A percentile compares a stretch with the other conserved stretches of the same genome.
Conservation (phyloP, 2,329 filamentous ascomycete species). For the Zymoseptoria brevis region DNA sequence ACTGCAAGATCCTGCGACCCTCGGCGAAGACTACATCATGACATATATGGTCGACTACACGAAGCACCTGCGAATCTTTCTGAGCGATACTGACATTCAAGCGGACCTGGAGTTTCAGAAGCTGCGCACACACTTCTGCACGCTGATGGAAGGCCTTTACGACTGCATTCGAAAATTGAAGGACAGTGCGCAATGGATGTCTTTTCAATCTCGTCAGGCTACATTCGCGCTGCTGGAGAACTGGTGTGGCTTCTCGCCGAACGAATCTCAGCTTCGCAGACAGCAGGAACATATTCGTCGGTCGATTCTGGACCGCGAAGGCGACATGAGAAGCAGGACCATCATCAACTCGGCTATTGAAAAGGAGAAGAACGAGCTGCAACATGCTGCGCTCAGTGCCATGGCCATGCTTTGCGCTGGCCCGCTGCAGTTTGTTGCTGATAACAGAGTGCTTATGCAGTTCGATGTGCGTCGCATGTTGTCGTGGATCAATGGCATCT, state of each 20-base stretch:
- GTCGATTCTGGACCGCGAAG: constrained; percentile 71
- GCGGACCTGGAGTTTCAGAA: constrained; percentile 92
- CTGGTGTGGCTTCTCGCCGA: constrained; percentile 96
- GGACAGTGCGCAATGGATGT: constrained; percentile 89
- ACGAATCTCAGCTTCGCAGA: constrained; percentile 71
- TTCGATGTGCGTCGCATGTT: constrained; percentile 92
- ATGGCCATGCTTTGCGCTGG: constrained; percentile 86
- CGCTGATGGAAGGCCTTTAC: constrained; percentile 85
- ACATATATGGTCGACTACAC: constrained; percentile 82
- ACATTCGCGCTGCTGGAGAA: constrained; percentile 97
- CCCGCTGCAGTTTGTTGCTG: constrained; percentile 78
- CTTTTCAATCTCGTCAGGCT: constrained; percentile 91
- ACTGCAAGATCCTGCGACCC: constrained; percentile 67
- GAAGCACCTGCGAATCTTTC: constrained; percentile 84
- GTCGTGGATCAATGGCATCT: constrained; percentile 91
- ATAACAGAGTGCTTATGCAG: constrained; percentile 76
- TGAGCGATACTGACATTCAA: constrained; percentile 91
- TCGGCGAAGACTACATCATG: constrained; percentile 73
- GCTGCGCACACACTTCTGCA: constrained; percentile 86
- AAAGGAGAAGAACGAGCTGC: constrained; percentile 89
- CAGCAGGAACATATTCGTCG: constrained; percentile 83
- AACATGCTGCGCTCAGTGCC: constrained; percentile 82
- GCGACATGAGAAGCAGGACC: constrained; percentile 62
- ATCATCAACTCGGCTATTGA: constrained; percentile 85
- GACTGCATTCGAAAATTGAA: constrained; percentile 80